Evolutionary conservation across 2,329 filamentous ascomycete species (phyloP).

Genomic region (Pseudocercospora crystallina): DNA sequence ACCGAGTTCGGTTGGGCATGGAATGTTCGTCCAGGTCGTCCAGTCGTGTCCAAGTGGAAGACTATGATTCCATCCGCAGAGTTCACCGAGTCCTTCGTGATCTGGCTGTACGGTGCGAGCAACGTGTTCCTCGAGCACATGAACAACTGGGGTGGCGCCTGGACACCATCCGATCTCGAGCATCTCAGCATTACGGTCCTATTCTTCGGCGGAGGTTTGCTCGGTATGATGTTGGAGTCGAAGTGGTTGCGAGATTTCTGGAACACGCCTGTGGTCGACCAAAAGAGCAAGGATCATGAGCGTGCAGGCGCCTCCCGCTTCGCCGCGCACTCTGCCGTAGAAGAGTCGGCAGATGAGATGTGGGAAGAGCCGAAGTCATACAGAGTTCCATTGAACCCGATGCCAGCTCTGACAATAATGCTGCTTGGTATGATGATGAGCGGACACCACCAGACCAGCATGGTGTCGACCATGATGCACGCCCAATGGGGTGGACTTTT

Average conservation of each 20-base stretch:
- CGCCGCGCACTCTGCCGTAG: not conserved
- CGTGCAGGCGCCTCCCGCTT: conserved; percentile 17
- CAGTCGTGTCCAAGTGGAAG: conserved; percentile 62
- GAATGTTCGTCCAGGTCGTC: conserved; percentile 72
- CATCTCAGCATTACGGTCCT: conserved; percentile 90
- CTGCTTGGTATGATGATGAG: conserved; percentile 93
- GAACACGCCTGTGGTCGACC: conserved; percentile 50
- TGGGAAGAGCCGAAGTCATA: conserved; percentile 67
- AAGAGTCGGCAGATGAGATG: conserved; percentile 36
- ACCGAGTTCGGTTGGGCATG: conserved; percentile 91
- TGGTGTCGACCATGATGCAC: conserved; percentile 89
- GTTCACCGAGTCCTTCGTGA: conserved; percentile 84
- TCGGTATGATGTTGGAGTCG: conserved; percentile 40
- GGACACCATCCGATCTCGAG: conserved; percentile 79
- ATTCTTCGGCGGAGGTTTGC: conserved; percentile 88
- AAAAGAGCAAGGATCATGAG: conserved; percentile 37
- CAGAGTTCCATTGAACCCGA: conserved; percentile 76
- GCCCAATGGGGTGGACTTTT: conserved; percentile 89
- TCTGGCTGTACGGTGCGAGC: conserved; percentile 83
- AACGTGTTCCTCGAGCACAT: conserved; percentile 94
- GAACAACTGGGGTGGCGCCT: conserved; percentile 66
- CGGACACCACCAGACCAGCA: conserved; percentile 79
- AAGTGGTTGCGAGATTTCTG: conserved; percentile 64
- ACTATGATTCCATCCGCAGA: conserved; percentile 70
- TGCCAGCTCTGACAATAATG: conserved; percentile 83